A percentile compares a stretch with the other conserved stretches of the same genome.
Evolutionary conservation across 331 rosid species (phyloP).

Genomic region (Saraca asoca): DNA sequence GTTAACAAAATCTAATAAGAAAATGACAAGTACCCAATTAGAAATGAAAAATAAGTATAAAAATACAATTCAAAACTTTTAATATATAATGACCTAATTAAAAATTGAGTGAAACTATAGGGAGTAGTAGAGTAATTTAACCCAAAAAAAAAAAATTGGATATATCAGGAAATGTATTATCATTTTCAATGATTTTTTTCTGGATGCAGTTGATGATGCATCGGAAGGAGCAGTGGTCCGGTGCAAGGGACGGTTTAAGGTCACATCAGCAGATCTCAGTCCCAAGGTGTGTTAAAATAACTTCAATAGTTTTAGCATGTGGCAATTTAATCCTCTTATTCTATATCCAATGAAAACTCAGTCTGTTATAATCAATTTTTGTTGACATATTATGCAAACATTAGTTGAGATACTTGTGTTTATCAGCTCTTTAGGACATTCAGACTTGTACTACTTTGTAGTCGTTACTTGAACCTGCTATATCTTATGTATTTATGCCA

Average conservation of each 20-base stretch:
- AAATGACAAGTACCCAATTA: too few species aligned
- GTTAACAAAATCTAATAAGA: too few species aligned
- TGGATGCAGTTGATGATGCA: slow-evolving; percentile 68
- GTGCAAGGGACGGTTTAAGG: slow-evolving; percentile 89
- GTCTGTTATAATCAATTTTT: background rate
- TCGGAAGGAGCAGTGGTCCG: slow-evolving; percentile 91
- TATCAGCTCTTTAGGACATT: too few species aligned
- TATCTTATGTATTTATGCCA: background rate
- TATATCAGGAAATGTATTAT: background rate
- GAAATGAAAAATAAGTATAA: too few species aligned
- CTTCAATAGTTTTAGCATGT: background rate
- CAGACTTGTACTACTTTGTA: too few species aligned
- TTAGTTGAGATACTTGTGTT: too few species aligned
- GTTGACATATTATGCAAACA: too few species aligned
- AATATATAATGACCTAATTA: too few species aligned
- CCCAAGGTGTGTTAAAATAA: slow-evolving; percentile 57
- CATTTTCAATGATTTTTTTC: slow-evolving; percentile 7
- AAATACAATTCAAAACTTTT: too few species aligned
- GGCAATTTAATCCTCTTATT: slow-evolving; percentile 14
- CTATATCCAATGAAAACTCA: background rate
- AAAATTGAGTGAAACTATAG: too few species aligned
- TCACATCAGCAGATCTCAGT: slow-evolving; percentile 67
- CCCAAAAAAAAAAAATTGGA: too few species aligned
- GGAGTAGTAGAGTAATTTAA: too few species aligned
- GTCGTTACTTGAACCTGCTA: background rate